Evolutionary conservation across 495 filamentous ascomycete genomes (phyloP), one percentile per base, ranked within the genome.

Genomic region (Lineolata rhizophorae): DNA sequence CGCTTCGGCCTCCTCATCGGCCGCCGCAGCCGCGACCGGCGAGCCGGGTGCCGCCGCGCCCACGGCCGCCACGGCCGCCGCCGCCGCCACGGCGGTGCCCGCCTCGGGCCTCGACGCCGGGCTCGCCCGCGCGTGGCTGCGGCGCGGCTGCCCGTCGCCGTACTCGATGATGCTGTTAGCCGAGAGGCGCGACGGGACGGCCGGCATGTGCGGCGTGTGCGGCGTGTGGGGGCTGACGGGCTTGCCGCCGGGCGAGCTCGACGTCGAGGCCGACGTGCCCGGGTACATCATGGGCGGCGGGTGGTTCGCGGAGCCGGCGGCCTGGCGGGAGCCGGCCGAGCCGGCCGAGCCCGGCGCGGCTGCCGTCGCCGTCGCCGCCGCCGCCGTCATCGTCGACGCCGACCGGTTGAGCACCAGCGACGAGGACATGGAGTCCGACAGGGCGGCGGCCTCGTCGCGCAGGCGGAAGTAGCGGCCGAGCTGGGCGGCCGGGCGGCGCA

Each of bases 161-260:
- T 84, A 80, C 44, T 81, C 74, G n/a, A 76, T 69, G 31, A 80
- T 76, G 32, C 76, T 82, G 43, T 81, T 76, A 10, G 82, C 82
- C 47, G 80, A 90, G 27, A 95, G 53, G n/a, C 85, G 68, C 13
- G 82, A 92, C 20, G 84, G 82, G 28, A 93, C 78, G 12, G 84
- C 81, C 3, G 85, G 84, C 3, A 81, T 92, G 43, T 93, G 85
- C 5, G n/a, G n/a, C n/a, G n/a, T n/a, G n/a, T n/a, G n/a, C n/a
- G 85, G 85, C 0, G 84, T 93, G 50, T 93, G 84, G 8, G 84
- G 84, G 2, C 81, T 91, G 29, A 91, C 63, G 1, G 85, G 81
- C 41, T 93, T 95, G 33, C 82, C 82, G 4, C 79, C 82, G 2
- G 83, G 90, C 2, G 84, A 84, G 3, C 79, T 76, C 22, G 22